Percentiles rank a stretch among this genome's conserved stretches.
These are phyloP conservation scores for Saccharomycopsis sp. DNA, from an alignment of 805 yeast species.

Conservation along the genomic window DNA sequence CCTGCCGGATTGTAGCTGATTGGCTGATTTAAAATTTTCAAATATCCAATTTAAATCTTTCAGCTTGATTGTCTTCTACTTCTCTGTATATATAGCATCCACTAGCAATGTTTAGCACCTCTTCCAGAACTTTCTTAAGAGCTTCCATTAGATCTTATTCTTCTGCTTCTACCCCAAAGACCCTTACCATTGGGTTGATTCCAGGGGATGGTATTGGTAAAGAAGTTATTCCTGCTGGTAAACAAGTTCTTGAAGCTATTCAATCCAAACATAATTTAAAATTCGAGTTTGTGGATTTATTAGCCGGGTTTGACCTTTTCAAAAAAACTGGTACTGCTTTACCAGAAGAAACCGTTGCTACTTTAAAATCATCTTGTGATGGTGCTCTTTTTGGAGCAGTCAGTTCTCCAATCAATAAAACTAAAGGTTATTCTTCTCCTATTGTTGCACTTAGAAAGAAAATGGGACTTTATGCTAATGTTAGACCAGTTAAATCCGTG, in stretches of 20 bases:
- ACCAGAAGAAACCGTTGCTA: slow-evolving; percentile 83
- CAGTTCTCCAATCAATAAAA: slow-evolving; percentile 87
- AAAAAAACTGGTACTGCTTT: slow-evolving; percentile 91
- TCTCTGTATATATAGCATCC: no score
- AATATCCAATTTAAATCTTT: no score
- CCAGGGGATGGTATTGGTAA: slow-evolving; percentile 99
- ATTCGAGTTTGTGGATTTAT: slow-evolving; percentile 78
- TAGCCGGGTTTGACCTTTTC: slow-evolving; percentile 93
- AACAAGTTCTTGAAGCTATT: slow-evolving; percentile 71
- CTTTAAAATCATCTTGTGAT: slow-evolving; percentile 72
- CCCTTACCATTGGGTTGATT: slow-evolving; percentile 56
- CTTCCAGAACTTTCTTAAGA: slow-evolving; percentile 1
- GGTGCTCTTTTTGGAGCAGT: slow-evolving; percentile 99
- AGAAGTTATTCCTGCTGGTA: slow-evolving; percentile 95
- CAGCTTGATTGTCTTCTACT: no score
- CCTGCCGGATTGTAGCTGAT: no score
- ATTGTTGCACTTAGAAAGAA: slow-evolving; percentile 97
- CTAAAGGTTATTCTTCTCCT: slow-evolving; percentile 95
- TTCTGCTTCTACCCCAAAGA: slow-evolving; percentile 31
- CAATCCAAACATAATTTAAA: slow-evolving; percentile 65
- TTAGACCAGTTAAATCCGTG: slow-evolving; percentile 94
- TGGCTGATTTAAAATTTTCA: no score
- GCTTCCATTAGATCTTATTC: slow-evolving; percentile 17
- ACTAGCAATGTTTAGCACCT: not conserved
- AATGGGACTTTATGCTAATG: slow-evolving; percentile 90